phyloP scores from a whole-genome alignment of 2,329 filamentous ascomycete genomes.

The Colletotrichum viniferum region DNA sequence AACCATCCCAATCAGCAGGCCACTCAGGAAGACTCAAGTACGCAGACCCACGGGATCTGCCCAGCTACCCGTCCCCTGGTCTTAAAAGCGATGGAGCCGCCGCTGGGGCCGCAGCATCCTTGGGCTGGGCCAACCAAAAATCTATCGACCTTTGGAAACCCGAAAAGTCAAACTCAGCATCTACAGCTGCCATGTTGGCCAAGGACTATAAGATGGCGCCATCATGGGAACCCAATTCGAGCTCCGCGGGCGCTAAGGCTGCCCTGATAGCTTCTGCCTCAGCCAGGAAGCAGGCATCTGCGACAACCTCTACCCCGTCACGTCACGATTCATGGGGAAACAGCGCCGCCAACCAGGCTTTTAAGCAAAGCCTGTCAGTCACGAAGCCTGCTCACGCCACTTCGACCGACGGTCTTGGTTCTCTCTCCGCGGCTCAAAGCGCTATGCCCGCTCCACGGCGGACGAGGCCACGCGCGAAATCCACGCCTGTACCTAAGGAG shows the following conservation, averaged over 20 bases:
- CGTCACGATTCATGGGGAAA: constrained; percentile 56
- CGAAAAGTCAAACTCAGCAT: constrained; percentile 57
- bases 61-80: constrained; percentile 74
- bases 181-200: constrained; percentile 43
- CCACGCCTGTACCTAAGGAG: constrained; percentile 57
- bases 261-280: constrained; percentile 64
- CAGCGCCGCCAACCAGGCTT: constrained; percentile 73
- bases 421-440: constrained; percentile 76
- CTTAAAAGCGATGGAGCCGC: constrained; percentile 62
- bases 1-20: not conserved
- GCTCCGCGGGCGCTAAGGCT: constrained; percentile 73
- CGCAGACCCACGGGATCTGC: constrained; percentile 74
- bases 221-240: constrained; percentile 66
- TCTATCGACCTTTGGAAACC: constrained; percentile 70
- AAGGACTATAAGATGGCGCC: constrained; percentile 50
- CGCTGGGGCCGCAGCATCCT: constrained; percentile 74
- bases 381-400: constrained; percentile 34
- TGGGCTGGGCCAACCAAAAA: constrained; percentile 75
- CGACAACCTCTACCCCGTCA: constrained; percentile 48
- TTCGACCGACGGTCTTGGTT: constrained; percentile 48
- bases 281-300: constrained; percentile 35
- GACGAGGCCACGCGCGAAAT: constrained; percentile 66
- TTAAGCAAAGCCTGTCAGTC: constrained; percentile 45
- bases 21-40: constrained; percentile 64
- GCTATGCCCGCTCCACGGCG: constrained; percentile 63